Conservation (phyloP, 2,329 filamentous ascomycete species). For the Zasmidium citrigriseum region DNA sequence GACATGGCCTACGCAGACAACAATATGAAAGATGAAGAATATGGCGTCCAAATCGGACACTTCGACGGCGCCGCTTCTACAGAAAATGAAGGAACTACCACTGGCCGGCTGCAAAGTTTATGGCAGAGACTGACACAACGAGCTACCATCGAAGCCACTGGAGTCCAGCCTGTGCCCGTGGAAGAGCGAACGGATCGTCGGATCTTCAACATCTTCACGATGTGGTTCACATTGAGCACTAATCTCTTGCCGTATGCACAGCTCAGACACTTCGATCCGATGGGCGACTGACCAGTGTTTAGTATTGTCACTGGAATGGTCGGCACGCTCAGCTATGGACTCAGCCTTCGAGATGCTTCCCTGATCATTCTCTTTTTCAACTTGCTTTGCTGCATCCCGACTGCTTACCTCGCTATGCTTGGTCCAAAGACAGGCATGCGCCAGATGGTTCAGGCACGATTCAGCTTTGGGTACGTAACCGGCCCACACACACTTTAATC, state of each 20-base stretch:
- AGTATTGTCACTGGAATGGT: constrained; percentile 66
- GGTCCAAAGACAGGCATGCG: constrained; percentile 65
- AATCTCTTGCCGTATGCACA: constrained; percentile 58
- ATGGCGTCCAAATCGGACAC: background rate
- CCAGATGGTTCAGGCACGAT: constrained; percentile 66
- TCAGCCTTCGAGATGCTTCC: constrained; percentile 58
- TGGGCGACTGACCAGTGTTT: background rate
- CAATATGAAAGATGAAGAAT: background rate
- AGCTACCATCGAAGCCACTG: constrained; percentile 29
- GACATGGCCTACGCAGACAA: too few relatives aligned
- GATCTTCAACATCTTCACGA: constrained; percentile 59
- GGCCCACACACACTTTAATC: background rate
- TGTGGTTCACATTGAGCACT: constrained; percentile 61
- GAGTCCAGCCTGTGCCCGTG: constrained; percentile 58
- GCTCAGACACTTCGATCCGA: background rate
- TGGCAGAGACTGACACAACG: background rate
- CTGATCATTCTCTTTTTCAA: constrained; percentile 66
- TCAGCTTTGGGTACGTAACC: constrained; percentile 57
- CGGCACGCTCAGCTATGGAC: constrained; percentile 56
- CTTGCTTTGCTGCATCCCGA: constrained; percentile 54
- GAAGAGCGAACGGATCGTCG: constrained; percentile 56
- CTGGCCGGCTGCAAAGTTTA: background rate
- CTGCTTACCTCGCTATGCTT: constrained; percentile 59
- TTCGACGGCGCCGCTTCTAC: background rate
- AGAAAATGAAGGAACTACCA: background rate